Percentiles rank a stretch among this genome's conserved stretches.
Evolutionary conservation across 495 filamentous ascomycete genomes (phyloP).

Genomic region (Neurospora hispaniola): DNA sequence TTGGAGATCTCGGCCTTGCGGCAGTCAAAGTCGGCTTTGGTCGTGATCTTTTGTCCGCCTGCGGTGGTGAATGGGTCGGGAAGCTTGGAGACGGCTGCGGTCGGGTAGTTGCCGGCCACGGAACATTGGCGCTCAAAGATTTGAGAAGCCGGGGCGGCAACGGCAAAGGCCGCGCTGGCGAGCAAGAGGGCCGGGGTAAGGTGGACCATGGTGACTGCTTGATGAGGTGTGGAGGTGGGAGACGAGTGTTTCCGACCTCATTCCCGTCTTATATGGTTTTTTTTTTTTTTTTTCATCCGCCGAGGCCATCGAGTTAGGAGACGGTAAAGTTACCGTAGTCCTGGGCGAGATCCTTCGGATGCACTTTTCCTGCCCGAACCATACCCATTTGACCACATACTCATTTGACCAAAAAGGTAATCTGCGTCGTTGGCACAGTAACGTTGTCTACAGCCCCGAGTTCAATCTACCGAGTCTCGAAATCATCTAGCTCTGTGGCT

Average conservation of each 20-base stretch:
- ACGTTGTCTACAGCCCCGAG: neutral
- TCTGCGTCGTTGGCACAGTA: neutral
- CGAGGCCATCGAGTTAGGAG: neutral
- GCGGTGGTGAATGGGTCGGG: constrained; percentile 43
- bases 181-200: constrained; percentile 31
- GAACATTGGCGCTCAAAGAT: constrained; percentile 37
- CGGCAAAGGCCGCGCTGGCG: constrained; percentile 28
- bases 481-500: neutral
- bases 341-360: neutral
- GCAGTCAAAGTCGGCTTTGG: constrained; percentile 39
- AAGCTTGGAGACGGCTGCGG: constrained; percentile 30
- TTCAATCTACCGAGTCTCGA: neutral
- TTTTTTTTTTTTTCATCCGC: neutral
- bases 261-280: constrained; percentile 8
- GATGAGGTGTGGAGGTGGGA: neutral
- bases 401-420: neutral
- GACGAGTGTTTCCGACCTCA: neutral
- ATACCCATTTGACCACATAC: neutral
- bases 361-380: neutral
- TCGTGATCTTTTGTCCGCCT: constrained; percentile 33
- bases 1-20: constrained; percentile 39
- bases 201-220: constrained; percentile 27
- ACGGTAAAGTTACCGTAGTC: constrained; percentile 1
- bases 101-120: constrained; percentile 12
- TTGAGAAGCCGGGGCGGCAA: constrained; percentile 31